phyloP scores from a whole-genome alignment of 2,329 filamentous ascomycete genomes.

The Metarhizium guizhouense region DNA sequence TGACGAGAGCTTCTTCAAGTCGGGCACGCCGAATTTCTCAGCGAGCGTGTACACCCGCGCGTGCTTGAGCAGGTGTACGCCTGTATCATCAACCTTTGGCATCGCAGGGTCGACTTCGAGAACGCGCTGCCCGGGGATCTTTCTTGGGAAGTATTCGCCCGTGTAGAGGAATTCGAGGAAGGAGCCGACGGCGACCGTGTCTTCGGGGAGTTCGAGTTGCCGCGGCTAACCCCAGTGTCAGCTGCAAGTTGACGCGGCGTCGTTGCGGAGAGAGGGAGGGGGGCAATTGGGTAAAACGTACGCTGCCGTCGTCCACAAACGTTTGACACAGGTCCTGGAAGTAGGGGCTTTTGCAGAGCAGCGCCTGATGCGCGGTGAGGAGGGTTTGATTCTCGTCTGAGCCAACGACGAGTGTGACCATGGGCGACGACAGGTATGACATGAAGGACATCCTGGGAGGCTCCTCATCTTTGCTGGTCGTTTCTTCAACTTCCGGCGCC shows the following conservation, averaged over 20 bases:
- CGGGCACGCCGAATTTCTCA: constrained; percentile 61
- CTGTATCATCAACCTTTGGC: constrained; percentile 64
- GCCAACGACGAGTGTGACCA: constrained; percentile 61
- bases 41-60: constrained; percentile 85
- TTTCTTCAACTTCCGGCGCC: constrained; percentile 18
- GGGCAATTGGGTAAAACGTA: constrained; percentile 28
- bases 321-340: constrained; percentile 55
- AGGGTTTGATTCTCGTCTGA: constrained; percentile 47
- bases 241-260: not conserved
- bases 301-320: constrained; percentile 53
- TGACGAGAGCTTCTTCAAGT: constrained; percentile 68
- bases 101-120: constrained; percentile 61
- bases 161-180: constrained; percentile 34
- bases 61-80: constrained; percentile 77
- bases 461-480: constrained; percentile 17
- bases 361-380: constrained; percentile 70
- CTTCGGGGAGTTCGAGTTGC: constrained; percentile 52
- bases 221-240: constrained; percentile 36
- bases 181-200: constrained; percentile 25
- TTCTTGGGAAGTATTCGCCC: constrained; percentile 60
- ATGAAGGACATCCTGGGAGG: constrained; percentile 37
- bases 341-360: constrained; percentile 66
- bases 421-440: constrained; percentile 57
- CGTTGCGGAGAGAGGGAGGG: not conserved
- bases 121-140: constrained; percentile 50